phyloP scores from a whole-genome alignment of 1,139 yeast species.

The Zygoascus hellenicus region DNA sequence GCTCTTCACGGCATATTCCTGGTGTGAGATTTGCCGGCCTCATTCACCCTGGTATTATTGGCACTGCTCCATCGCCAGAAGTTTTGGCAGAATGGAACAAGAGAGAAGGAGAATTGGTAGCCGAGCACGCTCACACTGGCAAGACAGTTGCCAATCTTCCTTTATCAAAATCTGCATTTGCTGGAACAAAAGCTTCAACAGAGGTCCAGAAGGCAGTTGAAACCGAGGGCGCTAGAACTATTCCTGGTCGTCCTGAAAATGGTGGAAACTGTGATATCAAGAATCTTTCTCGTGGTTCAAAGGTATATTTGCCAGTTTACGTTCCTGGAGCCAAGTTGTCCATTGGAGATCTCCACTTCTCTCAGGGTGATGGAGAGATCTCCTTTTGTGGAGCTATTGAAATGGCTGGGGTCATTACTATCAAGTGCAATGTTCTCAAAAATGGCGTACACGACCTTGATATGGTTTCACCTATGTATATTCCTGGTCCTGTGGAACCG shows the following conservation, averaged over 20 bases:
- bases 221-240: slow-evolving; percentile 44
- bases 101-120: slow-evolving; percentile 35
- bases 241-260: slow-evolving; percentile 48
- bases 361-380: slow-evolving; percentile 50
- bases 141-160: slow-evolving; percentile 42
- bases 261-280: slow-evolving; percentile 52
- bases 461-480: slow-evolving; percentile 43
- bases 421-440: slow-evolving; percentile 39
- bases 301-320: slow-evolving; percentile 44
- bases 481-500: slow-evolving; percentile 46
- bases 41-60: slow-evolving; percentile 48
- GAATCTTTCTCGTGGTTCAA: slow-evolving; percentile 45
- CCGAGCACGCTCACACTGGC: slow-evolving; percentile 19
- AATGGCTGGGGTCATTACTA: slow-evolving; percentile 45
- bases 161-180: slow-evolving; percentile 34
- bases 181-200: slow-evolving; percentile 35
- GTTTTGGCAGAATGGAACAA: slow-evolving; percentile 42
- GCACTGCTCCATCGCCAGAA: slow-evolving; percentile 44
- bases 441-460: slow-evolving; percentile 39
- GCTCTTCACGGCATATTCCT: slow-evolving; percentile 45
- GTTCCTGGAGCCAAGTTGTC: slow-evolving; percentile 45
- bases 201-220: slow-evolving; percentile 33
- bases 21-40: slow-evolving; percentile 39
- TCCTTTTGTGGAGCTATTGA: slow-evolving; percentile 52
- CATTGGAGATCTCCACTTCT: slow-evolving; percentile 46